A percentile compares a stretch with the other conserved stretches of the same genome.
Conservation (phyloP, 83 land plant species). For the Picea abies region DNA sequence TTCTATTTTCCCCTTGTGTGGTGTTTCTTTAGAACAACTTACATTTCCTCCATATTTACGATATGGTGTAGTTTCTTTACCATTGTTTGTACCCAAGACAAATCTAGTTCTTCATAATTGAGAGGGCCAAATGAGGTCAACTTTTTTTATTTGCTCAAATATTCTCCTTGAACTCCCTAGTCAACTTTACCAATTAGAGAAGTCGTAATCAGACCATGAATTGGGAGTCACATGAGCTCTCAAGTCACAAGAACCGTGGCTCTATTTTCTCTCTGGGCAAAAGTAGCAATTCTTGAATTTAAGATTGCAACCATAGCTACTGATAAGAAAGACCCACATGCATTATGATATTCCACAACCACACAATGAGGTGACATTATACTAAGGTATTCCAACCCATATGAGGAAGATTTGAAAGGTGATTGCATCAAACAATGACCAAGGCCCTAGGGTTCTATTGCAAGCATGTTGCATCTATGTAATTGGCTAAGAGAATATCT, state of each 20-base stretch:
- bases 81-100: no score
- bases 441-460: slow-evolving; percentile 26
- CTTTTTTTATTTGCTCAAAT: no score
- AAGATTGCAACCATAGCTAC: slow-evolving; percentile 25
- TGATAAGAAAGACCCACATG: slow-evolving; percentile 43
- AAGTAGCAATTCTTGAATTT: slow-evolving; percentile 11
- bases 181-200: slow-evolving; percentile 62
- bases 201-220: slow-evolving; percentile 59
- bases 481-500: slow-evolving; percentile 31
- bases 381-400: slow-evolving; percentile 14
- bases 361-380: slow-evolving; percentile 47
- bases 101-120: no score
- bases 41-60: slow-evolving; percentile 12
- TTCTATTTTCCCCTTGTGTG: no score
- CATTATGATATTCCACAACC: slow-evolving; percentile 16
- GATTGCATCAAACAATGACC: slow-evolving; percentile 42
- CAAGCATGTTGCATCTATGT: slow-evolving; percentile 6
- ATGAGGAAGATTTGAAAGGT: slow-evolving; percentile 27
- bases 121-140: no score
- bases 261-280: slow-evolving; percentile 53
- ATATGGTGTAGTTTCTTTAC: no score
- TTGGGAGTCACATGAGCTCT: slow-evolving; percentile 7
- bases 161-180: slow-evolving; percentile 37
- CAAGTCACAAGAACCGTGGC: slow-evolving; percentile 45
- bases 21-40: slow-evolving; percentile 3